A percentile compares a stretch with the other conserved stretches of the same genome.
These are phyloP conservation scores for Acacia melanoxylon DNA, from an alignment of 306 rosid genomes.

Conservation along the genomic window DNA sequence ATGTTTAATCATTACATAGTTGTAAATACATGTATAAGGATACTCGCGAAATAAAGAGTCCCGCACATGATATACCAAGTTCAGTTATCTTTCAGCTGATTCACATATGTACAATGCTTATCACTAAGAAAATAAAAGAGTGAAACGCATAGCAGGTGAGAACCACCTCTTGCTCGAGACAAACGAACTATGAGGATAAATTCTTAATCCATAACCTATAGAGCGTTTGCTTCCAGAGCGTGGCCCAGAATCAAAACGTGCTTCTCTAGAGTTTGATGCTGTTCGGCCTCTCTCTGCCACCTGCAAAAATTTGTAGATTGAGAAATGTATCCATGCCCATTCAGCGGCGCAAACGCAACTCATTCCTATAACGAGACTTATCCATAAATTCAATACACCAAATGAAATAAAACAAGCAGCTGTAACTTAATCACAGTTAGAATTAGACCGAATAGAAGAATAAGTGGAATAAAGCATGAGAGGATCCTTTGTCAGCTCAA, in stretches of 20 bases:
- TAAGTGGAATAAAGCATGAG: neutral
- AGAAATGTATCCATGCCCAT: neutral
- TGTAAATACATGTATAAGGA: neutral
- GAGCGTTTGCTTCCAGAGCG: constrained; percentile 46
- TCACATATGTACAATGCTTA: neutral
- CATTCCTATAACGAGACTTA: neutral
- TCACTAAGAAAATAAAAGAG: neutral
- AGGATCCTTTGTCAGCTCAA: neutral
- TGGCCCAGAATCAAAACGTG: constrained; percentile 23
- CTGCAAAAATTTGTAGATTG: constrained; percentile 29
- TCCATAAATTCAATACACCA: neutral
- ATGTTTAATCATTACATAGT: constrained; percentile 6
- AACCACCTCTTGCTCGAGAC: constrained; percentile 47
- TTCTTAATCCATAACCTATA: constrained; percentile 31
- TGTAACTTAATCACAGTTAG: neutral
- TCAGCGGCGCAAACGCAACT: neutral
- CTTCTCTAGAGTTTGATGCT: constrained; percentile 19
- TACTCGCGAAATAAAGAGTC: neutral
- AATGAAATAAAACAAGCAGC: neutral
- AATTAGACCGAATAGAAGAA: neutral
- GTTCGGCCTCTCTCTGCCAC: constrained; percentile 58
- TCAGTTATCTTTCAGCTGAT: neutral
- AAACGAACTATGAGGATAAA: constrained; percentile 29
- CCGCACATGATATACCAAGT: neutral
- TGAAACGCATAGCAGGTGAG: neutral